Percentiles rank a stretch among this genome's conserved stretches.
These are phyloP conservation scores for Citrus reticulata DNA, from an alignment of 345 rosid species.

Conservation along the genomic window DNA sequence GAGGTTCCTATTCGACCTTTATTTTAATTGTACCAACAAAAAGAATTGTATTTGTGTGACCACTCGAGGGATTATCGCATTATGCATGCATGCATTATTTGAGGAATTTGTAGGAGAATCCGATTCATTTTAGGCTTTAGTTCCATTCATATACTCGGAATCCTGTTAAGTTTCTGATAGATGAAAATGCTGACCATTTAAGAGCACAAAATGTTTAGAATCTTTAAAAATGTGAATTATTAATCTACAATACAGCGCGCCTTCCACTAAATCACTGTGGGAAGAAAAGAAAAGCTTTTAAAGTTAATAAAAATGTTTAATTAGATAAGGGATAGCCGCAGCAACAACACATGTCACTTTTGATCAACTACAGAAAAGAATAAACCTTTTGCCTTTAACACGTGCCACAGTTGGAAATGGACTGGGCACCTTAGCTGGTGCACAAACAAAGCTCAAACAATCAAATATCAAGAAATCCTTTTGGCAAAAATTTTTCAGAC, in stretches of 20 bases:
- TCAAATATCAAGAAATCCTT: not conserved
- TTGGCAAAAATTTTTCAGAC: not conserved
- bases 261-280: constrained; percentile 1
- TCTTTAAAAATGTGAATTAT: not conserved
- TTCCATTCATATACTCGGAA: not conserved
- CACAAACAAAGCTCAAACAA: constrained; percentile 1
- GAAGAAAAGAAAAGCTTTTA: not conserved
- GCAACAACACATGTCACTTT: not conserved
- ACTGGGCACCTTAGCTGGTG: constrained; percentile 12
- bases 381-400: not conserved
- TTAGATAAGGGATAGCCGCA: not conserved
- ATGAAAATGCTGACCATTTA: not conserved
- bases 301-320: not conserved
- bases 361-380: not conserved
- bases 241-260: not conserved
- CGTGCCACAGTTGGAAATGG: constrained; percentile 16
- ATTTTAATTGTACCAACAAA: too few species aligned
- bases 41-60: not conserved
- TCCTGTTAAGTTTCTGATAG: not conserved
- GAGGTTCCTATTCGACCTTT: not conserved
- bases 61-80: not conserved
- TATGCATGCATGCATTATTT: not conserved
- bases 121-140: not conserved
- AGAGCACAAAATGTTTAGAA: not conserved
- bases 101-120: constrained; percentile 6